These are phyloP conservation scores for Cercospora canescens DNA, from an alignment of 2,329 filamentous ascomycete species.

Conservation along the genomic window DNA sequence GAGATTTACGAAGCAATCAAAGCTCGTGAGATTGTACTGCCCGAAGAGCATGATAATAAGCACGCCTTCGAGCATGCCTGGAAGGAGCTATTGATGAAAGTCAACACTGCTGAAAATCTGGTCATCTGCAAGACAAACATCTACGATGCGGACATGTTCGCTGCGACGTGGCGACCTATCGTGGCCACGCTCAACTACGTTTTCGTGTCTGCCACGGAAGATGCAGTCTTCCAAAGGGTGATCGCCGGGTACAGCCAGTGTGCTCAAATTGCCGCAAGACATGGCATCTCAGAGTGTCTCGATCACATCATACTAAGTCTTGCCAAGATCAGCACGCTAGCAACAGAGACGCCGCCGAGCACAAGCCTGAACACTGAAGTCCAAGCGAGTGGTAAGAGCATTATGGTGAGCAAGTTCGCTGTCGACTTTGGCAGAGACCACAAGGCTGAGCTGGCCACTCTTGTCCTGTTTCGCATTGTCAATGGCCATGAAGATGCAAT, in stretches of 20 bases:
- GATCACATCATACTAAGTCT: constrained; percentile 92
- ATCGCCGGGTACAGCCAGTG: constrained; percentile 96
- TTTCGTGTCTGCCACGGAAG: constrained; percentile 97
- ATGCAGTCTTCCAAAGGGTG: constrained; percentile 89
- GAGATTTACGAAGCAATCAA: constrained; percentile 90
- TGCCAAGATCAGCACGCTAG: constrained; percentile 85
- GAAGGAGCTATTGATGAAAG: constrained; percentile 89
- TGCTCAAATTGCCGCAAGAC: constrained; percentile 84
- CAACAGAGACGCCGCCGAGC: constrained; percentile 72
- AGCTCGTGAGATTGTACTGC: constrained; percentile 90
- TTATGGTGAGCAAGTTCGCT: constrained; percentile 98
- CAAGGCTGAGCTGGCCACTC: constrained; percentile 86
- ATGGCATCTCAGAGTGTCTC: constrained; percentile 79
- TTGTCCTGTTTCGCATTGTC: constrained; percentile 92
- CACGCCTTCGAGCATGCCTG: constrained; percentile 97
- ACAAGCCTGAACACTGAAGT: constrained; percentile 94
- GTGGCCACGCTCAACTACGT: constrained; percentile 95
- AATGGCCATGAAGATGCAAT: constrained; percentile 80
- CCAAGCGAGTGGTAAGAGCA: constrained; percentile 78
- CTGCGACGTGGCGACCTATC: constrained; percentile 91
- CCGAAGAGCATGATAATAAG: constrained; percentile 95
- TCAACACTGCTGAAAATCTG: constrained; percentile 71
- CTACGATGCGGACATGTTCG: constrained; percentile 97
- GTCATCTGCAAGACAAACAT: constrained; percentile 86
- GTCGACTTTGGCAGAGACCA: constrained; percentile 94